These are phyloP conservation scores for Chrysanthemum makinoi DNA, from an alignment of 129 eudicot genomes.

Conservation along the genomic window DNA sequence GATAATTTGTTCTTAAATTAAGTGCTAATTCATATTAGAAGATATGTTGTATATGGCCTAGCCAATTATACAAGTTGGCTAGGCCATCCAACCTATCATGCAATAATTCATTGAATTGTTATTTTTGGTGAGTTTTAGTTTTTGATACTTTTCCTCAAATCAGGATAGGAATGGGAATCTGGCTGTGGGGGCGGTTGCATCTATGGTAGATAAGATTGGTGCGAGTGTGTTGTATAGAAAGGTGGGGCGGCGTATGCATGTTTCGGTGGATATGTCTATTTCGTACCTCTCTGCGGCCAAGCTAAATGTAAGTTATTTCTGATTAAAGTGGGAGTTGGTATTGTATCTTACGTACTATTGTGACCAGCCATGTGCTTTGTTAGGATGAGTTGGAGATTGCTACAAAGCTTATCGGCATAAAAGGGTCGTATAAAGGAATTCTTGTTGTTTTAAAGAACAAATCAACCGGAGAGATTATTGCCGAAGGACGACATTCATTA, in stretches of 20 bases:
- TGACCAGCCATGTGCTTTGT: neutral
- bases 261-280: constrained; percentile 34
- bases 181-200: constrained; percentile 31
- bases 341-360: neutral
- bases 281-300: constrained; percentile 33
- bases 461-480: constrained; percentile 27
- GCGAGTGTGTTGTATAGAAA: constrained; percentile 15
- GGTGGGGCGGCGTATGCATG: constrained; percentile 18
- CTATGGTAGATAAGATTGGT: constrained; percentile 29
- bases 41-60: too few species aligned
- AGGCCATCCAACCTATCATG: too few species aligned
- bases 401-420: constrained; percentile 26
- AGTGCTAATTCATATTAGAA: too few species aligned
- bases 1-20: too few species aligned
- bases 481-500: constrained; percentile 32
- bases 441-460: constrained; percentile 29
- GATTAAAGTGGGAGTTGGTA: neutral
- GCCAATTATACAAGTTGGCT: too few species aligned
- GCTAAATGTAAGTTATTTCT: constrained; percentile 26
- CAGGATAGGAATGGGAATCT: constrained; percentile 36
- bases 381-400: constrained; percentile 36
- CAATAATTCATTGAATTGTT: too few species aligned
- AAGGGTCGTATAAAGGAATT: constrained; percentile 28
- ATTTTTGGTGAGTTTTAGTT: too few species aligned
- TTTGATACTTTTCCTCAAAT: neutral